phyloP scores from a whole-genome alignment of 805 yeast species.

The Schwanniomyces vanrijiae region DNA sequence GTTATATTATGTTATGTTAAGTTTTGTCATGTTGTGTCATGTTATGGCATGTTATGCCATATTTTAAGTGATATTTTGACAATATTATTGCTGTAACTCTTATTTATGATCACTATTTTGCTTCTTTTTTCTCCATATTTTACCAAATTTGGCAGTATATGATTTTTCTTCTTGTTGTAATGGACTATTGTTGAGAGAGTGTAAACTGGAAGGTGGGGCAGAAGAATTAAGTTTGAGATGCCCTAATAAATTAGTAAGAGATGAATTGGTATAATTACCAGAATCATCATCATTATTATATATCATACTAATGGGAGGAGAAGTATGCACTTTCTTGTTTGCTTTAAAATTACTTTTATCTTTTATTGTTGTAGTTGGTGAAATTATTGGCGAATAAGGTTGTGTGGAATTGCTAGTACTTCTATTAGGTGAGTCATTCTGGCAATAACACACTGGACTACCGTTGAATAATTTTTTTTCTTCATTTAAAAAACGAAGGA shows the following conservation, averaged over 20 bases:
- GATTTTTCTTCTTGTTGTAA: not conserved
- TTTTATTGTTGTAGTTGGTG: not conserved
- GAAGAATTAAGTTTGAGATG: conserved; percentile 12
- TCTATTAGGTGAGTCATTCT: not conserved
- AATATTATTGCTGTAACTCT: too few relatives aligned
- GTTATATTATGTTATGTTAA: too few relatives aligned
- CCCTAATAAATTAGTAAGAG: conserved; percentile 13
- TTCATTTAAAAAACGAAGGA: conserved; percentile 15
- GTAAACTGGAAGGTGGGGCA: not conserved
- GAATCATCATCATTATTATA: conserved; percentile 1
- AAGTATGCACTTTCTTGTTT: not conserved
- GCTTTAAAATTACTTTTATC: not conserved
- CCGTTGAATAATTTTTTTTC: not conserved
- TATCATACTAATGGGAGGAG: not conserved
- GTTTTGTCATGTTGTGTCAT: too few relatives aligned
- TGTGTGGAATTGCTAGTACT: not conserved
- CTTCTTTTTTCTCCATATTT: conserved; percentile 7
- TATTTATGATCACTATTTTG: not conserved
- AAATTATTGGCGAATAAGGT: not conserved
- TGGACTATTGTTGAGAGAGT: conserved; percentile 1
- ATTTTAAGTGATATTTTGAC: too few relatives aligned
- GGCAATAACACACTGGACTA: not conserved
- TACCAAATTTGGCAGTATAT: conserved; percentile 3
- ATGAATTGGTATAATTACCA: conserved; percentile 5
- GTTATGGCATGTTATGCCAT: too few relatives aligned